Conservation (phyloP, 2,329 filamentous ascomycete species). For the Colletotrichum godetiae region DNA sequence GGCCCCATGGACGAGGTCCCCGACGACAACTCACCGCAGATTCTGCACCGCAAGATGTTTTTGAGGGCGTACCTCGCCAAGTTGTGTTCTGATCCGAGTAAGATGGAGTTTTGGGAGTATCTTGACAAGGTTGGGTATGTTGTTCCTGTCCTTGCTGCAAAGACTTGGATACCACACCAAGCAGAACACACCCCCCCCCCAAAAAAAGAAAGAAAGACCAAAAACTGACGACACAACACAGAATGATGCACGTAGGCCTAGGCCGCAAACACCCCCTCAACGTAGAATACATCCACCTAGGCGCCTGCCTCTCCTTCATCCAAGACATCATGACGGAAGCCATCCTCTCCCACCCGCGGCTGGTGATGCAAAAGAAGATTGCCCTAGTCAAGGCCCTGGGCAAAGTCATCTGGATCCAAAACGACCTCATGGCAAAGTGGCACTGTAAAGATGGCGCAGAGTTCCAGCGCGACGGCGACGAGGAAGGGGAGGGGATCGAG, state of each 20-base stretch:
- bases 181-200: no score
- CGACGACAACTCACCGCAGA: slow-evolving; percentile 78
- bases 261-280: slow-evolving; percentile 79
- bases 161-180: no score
- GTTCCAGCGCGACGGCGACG: slow-evolving; percentile 52
- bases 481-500: slow-evolving; percentile 50
- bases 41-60: slow-evolving; percentile 82
- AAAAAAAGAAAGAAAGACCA: no score
- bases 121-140: slow-evolving; percentile 82
- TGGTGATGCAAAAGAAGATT: slow-evolving; percentile 76
- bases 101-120: slow-evolving; percentile 86
- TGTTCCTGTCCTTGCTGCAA: not conserved
- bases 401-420: slow-evolving; percentile 90
- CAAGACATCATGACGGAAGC: slow-evolving; percentile 83
- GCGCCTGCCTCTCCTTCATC: slow-evolving; percentile 77
- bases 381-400: slow-evolving; percentile 79
- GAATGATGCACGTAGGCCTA: slow-evolving; percentile 84
- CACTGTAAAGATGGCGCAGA: slow-evolving; percentile 78
- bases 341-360: slow-evolving; percentile 76
- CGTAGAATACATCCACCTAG: slow-evolving; percentile 84
- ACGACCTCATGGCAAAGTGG: slow-evolving; percentile 88
- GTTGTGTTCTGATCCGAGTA: slow-evolving; percentile 79
- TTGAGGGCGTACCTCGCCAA: slow-evolving; percentile 79
- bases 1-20: slow-evolving; percentile 73
- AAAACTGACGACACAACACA: slow-evolving; percentile 39